These are phyloP conservation scores for Capronia epimyces DNA, from an alignment of 2,329 filamentous ascomycete species.

Conservation along the genomic window DNA sequence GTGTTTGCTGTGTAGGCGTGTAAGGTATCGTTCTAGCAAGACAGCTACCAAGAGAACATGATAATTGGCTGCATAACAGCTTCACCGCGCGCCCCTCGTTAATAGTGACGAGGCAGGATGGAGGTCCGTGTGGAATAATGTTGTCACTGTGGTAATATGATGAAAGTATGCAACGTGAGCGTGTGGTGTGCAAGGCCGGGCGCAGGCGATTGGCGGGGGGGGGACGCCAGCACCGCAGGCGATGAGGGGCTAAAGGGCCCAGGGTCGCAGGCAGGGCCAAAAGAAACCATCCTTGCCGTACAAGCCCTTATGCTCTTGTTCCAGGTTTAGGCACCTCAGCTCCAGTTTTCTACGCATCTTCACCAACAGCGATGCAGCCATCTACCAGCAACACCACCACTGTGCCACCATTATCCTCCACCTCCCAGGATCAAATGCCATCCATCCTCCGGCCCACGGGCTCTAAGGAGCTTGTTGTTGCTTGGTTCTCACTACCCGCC, in stretches of 20 bases:
- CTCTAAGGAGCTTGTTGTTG: constrained; percentile 22
- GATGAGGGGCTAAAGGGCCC: too few relatives aligned
- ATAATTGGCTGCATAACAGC: background rate
- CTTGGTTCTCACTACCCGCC: constrained; percentile 12
- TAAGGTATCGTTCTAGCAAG: background rate
- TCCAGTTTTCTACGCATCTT: background rate
- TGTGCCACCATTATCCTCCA: background rate
- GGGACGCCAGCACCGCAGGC: background rate
- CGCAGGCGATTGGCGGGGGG: background rate
- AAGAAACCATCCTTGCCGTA: too few relatives aligned
- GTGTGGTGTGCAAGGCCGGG: background rate
- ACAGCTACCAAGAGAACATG: background rate
- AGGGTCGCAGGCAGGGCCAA: background rate
- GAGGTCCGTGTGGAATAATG: background rate
- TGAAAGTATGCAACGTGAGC: background rate
- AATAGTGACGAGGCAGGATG: background rate
- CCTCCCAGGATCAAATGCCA: constrained; percentile 7
- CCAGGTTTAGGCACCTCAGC: background rate
- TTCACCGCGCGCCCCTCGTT: background rate
- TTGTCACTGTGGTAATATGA: background rate
- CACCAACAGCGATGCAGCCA: too few relatives aligned
- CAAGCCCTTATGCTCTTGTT: too few relatives aligned
- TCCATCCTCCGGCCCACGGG: constrained; percentile 9
- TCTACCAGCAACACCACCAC: too few relatives aligned
- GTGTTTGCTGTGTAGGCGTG: too few relatives aligned